Evolutionary conservation across 2,329 filamentous ascomycete genomes (phyloP).

Genomic region (Diplocarpon rosae): DNA sequence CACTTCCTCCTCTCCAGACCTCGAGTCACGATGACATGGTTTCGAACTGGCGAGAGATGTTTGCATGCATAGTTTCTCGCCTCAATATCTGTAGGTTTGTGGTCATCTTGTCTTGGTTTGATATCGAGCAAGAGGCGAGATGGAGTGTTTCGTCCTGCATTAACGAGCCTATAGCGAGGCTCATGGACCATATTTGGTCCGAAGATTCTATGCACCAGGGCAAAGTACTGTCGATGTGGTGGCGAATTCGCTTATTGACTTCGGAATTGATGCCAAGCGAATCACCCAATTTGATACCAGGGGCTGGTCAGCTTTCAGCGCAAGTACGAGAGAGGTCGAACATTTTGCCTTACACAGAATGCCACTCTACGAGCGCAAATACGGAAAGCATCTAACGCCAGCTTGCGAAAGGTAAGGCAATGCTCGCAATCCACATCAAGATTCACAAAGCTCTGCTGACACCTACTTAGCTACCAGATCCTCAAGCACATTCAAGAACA

Average conservation of each 20-base stretch:
- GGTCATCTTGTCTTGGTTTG: too few relatives aligned
- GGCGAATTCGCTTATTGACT: conserved; percentile 24
- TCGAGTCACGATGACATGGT: too few relatives aligned
- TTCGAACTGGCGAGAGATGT: too few relatives aligned
- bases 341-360: conserved; percentile 27
- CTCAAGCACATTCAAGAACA: conserved; percentile 31
- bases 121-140: too few relatives aligned
- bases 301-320: conserved; percentile 29
- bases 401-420: conserved; percentile 26
- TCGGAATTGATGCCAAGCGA: conserved; percentile 24
- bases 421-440: background rate
- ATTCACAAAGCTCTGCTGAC: conserved; percentile 7
- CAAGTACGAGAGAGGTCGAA: conserved; percentile 26
- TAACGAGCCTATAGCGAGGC: too few relatives aligned
- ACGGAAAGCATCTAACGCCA: conserved; percentile 20
- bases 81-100: too few relatives aligned
- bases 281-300: conserved; percentile 24
- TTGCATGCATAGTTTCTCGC: too few relatives aligned
- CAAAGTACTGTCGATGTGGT: conserved; percentile 24
- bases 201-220: conserved; percentile 1
- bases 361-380: conserved; percentile 26
- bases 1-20: too few relatives aligned
- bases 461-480: conserved; percentile 28
- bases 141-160: too few relatives aligned
- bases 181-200: too few relatives aligned